phyloP scores from a whole-genome alignment of 352 stramenopile species.

The Pilasporangium apinafurcum region DNA sequence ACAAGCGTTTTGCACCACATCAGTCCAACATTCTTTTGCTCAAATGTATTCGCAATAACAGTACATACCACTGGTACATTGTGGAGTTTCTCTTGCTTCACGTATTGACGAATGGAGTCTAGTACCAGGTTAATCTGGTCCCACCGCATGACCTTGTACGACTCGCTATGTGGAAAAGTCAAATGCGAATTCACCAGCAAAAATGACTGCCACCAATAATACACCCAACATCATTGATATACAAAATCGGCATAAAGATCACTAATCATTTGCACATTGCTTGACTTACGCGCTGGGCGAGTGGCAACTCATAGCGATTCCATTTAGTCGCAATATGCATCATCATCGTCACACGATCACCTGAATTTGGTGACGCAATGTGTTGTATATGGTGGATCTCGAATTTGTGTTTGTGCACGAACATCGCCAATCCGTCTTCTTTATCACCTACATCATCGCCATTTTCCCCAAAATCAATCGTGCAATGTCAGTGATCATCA shows the following conservation, averaged over 20 bases:
- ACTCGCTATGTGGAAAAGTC: constrained; percentile 77
- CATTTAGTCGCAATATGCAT: constrained; percentile 81
- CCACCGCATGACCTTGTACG: constrained; percentile 74
- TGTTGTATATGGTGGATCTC: constrained; percentile 75
- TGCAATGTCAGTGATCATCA: not conserved
- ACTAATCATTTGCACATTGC: no score
- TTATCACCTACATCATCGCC: constrained; percentile 34
- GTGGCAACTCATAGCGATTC: constrained; percentile 36
- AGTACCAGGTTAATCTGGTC: constrained; percentile 80
- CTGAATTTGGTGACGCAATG: constrained; percentile 63
- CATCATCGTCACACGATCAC: constrained; percentile 79
- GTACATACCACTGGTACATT: constrained; percentile 53
- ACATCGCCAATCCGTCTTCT: constrained; percentile 74
- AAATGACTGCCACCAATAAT: constrained; percentile 40
- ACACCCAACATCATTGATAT: not conserved
- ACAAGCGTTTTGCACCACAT: not conserved
- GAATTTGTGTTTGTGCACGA: constrained; percentile 71
- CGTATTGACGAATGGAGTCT: constrained; percentile 59
- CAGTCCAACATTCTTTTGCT: not conserved
- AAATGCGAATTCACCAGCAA: constrained; percentile 81
- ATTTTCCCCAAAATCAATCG: no score
- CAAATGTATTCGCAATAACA: not conserved
- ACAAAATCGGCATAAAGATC: not conserved
- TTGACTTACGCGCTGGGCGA: constrained; percentile 46
- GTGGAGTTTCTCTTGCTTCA: constrained; percentile 48